Base-by-base conservation (phyloP, 352 stramenopile species). In the Globisporangium camurandrum region DNA sequence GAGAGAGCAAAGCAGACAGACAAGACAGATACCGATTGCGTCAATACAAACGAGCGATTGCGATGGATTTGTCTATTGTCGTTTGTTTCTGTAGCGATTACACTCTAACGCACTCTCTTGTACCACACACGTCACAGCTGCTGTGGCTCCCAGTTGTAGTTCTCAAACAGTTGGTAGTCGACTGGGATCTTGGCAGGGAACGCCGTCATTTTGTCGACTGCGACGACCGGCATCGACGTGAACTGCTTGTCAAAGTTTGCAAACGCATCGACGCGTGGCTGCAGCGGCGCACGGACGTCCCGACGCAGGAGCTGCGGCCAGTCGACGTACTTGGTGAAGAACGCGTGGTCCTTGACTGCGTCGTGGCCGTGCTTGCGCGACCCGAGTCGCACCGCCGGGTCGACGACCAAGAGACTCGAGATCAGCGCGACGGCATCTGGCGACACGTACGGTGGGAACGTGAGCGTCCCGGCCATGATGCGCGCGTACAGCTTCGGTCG, bases 231-330 rank as follows among this genome's bases (percentile, higher is more conserved):
- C 69, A 95, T 86, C 27, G 75, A 86, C 16, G 84, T 94, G 58
- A 95, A 95, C 52, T 91, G 66, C 20, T 71, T 71, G 51, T 95
- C 85, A 53, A 95, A 95, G 54, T 95, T 95, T 37, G 63, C 75
- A 27, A 81, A 88, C 20, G 80, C 77, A 27, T 75, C 76, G 30
- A 71, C 59, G n/a, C 73, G 64, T 38, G 83, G 78, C 56, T 75
- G 71, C 51, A 89, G 65, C 17, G 84, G 84, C 16, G 81, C 75
- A 11, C 66, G 53, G 27, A 82, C 38, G 23, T 68, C 69, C 14
- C 69, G 59, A 12, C 65, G 64, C 12, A 82, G 52, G 12, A 86
- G 49, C 6, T 67, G 64, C 3, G 62, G 51, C 78, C 78, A 92
- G 59, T 90, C 64, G 30, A 86, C 66, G 46, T 86, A 69, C 51